Base-by-base conservation (phyloP, 139 green algal species). In the Penium margaritaceum region DNA sequence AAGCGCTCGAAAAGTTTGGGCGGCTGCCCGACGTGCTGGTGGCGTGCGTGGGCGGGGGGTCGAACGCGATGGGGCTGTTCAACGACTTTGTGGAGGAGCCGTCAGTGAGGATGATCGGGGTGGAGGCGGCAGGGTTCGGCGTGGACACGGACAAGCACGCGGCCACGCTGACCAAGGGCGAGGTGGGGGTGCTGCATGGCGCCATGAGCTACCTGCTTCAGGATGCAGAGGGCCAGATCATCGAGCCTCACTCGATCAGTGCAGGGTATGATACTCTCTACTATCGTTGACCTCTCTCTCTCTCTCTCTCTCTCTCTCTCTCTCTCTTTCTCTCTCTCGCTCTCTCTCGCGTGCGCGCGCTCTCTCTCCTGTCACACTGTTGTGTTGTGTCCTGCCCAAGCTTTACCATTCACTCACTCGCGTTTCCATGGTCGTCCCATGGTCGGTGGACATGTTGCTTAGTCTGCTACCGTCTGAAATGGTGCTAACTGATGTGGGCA, bases 11-110 rank as follows among this genome's bases (percentile, higher is more conserved):
- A 76, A 85, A 91, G 76, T 95, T 83, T 70, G 89, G 89, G 41
- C 86, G 90, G 37, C 75, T 86, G 78, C 94, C 94, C 5, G 94
- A 98, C 82, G 76, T 97, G 7, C 66, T 98, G 6, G 79, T 99
- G 55, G 94, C 94, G 24, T 99, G 94, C 81, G 88, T 99, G 9
- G 94, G 94, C 54, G 94, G 94, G 39, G 94, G 94, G 67, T 95
- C 87, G 69, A 99, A 99, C 74, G 92, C 94, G 32, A 98, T 98
- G 61, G 94, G 94, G 32, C 86, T 98, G 53, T 98, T 98, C 85
- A 78, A 97, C 81, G 90, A 96, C 67, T 97, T 96, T 67, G 80
- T 96, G 30, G 85, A 96, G 44, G 93, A 97, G 29, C 79, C 85
- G 34, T 67, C 85, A 69, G 85, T 97, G 62, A 81, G 89, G 30